Evolutionary conservation across 768 basidiomycete genomes (phyloP).

Genomic region (Lactarius evosmus): DNA sequence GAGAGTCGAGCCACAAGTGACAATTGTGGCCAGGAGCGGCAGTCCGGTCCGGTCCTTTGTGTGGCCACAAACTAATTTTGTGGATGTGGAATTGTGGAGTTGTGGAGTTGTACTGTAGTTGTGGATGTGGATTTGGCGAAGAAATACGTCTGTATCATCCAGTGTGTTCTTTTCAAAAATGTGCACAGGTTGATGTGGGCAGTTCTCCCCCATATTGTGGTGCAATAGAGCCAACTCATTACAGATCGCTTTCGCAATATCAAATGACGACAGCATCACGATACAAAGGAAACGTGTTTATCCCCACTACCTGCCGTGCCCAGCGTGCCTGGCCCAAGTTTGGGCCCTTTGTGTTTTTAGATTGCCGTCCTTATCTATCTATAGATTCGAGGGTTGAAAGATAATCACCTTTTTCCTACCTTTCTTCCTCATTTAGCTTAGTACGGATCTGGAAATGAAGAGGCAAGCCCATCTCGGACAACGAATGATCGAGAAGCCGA

Average conservation of each 20-base stretch:
- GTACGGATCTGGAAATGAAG: slow-evolving; percentile 41
- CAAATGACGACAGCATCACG: neutral
- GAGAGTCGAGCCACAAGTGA: neutral
- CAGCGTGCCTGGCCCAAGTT: neutral
- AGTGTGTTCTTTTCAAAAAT: neutral
- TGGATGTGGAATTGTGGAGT: neutral
- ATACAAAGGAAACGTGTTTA: neutral
- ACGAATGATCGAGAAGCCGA: neutral
- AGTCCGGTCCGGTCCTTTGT: neutral
- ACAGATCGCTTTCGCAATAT: neutral
- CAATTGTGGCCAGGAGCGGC: neutral
- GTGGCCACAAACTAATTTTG: too few species aligned
- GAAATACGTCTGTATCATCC: neutral
- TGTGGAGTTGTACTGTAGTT: neutral
- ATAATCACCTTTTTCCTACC: neutral
- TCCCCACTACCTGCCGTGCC: neutral
- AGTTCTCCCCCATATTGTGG: neutral
- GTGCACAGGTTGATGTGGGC: neutral
- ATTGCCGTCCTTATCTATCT: neutral
- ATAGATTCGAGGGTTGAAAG: neutral
- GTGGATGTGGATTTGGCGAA: neutral
- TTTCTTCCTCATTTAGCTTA: slow-evolving; percentile 9
- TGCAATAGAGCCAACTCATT: neutral
- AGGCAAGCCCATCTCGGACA: slow-evolving; percentile 1
- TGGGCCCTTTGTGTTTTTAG: neutral